These are phyloP conservation scores for Meredithiella fracta DNA, from an alignment of 2,329 filamentous ascomycete genomes.

Conservation along the genomic window DNA sequence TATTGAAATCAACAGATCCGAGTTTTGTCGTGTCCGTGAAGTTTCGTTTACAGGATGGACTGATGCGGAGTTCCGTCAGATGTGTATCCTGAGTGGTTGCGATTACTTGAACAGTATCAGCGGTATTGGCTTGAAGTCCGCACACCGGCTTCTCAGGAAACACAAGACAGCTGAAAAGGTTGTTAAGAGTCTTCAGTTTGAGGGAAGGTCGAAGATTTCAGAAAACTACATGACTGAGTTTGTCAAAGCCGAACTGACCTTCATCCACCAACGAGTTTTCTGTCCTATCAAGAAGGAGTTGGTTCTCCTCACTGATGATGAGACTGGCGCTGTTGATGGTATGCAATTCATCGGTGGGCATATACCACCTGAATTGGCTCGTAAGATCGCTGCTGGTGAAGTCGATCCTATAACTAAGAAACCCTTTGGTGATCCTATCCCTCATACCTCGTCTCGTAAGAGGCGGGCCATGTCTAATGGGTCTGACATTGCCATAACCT, in stretches of 20 bases:
- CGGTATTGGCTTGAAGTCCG: conserved; percentile 81
- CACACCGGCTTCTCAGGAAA: conserved; percentile 77
- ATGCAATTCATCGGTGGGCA: conserved; percentile 69
- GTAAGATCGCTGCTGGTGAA: conserved; percentile 62
- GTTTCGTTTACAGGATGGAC: conserved; percentile 84
- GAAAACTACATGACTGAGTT: conserved; percentile 68
- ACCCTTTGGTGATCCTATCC: conserved; percentile 31
- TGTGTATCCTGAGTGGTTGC: conserved; percentile 93
- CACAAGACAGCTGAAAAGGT: conserved; percentile 75
- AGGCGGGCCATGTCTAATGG: conserved; percentile 5
- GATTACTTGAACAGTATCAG: conserved; percentile 83
- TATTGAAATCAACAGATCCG: conserved; percentile 73
- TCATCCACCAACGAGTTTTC: conserved; percentile 87
- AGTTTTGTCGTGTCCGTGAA: conserved; percentile 79
- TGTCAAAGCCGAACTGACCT: conserved; percentile 75
- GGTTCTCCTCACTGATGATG: conserved; percentile 55
- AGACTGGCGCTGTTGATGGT: conserved; percentile 45
- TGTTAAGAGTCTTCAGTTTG: conserved; percentile 70
- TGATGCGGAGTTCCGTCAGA: conserved; percentile 75
- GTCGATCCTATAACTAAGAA: conserved; percentile 81
- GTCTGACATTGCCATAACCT: conserved; percentile 13
- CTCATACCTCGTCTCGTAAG: conserved; percentile 23
- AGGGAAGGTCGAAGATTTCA: conserved; percentile 70
- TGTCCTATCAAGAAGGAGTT: conserved; percentile 57
- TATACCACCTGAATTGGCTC: conserved; percentile 52